Percentiles rank a stretch among this genome's conserved stretches.
phyloP scores from a whole-genome alignment of 345 rosid genomes.

The Eucalyptus regnans region DNA sequence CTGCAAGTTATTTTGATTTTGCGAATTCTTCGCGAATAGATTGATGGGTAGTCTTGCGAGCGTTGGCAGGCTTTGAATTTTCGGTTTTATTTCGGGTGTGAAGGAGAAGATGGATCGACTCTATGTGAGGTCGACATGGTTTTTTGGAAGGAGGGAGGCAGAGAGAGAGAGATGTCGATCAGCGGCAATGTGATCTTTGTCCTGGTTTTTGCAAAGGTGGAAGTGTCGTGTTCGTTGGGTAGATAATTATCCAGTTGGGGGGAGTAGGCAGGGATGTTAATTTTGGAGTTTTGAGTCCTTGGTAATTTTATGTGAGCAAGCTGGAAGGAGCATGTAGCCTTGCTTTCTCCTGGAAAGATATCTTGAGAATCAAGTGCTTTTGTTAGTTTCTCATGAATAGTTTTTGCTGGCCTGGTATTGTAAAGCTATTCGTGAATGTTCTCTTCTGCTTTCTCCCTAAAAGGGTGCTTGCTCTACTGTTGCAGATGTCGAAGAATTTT shows the following conservation, averaged over 20 bases:
- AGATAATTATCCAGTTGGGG: background rate
- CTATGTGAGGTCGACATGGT: background rate
- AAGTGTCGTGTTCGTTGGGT: background rate
- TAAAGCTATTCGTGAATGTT: background rate
- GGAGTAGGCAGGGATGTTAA: background rate
- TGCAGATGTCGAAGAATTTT: constrained; percentile 60
- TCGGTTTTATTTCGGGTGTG: background rate
- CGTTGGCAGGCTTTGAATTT: background rate
- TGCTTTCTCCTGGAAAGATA: background rate
- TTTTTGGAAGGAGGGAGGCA: background rate
- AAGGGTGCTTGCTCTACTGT: background rate
- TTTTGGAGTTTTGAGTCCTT: background rate
- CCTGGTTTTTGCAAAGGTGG: background rate
- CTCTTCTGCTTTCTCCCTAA: background rate
- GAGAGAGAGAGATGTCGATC: background rate
- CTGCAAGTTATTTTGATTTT: background rate
- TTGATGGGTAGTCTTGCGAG: background rate
- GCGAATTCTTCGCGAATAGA: background rate
- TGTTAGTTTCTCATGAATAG: background rate
- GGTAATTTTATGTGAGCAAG: background rate
- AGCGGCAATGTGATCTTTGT: background rate
- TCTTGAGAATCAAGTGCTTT: background rate
- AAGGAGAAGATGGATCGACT: background rate
- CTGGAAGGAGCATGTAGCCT: background rate
- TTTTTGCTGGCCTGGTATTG: background rate